phyloP scores from a whole-genome alignment of 495 filamentous ascomycete genomes.

The Tuber indicum region DNA sequence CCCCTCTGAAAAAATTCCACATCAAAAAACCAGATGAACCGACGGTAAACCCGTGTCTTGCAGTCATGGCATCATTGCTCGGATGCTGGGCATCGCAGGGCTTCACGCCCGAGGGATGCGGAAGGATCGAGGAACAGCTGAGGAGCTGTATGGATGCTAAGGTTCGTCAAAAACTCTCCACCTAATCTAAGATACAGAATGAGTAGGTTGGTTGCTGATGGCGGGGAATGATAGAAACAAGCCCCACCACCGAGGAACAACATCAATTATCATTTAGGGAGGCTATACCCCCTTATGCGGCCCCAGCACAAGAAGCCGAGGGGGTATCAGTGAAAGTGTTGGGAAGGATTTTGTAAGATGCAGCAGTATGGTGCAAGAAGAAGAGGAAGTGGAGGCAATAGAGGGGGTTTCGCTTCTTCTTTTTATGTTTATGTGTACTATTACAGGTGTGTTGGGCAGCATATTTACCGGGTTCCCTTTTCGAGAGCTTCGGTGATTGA shows the following conservation, averaged over 20 bases:
- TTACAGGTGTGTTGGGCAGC: neutral
- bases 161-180: slow-evolving; percentile 46
- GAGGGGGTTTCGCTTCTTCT: neutral
- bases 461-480: neutral
- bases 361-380: neutral
- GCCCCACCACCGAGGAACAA: slow-evolving; percentile 65
- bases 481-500: neutral
- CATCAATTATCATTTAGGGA: slow-evolving; percentile 89
- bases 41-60: slow-evolving; percentile 69
- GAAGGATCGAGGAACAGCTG: slow-evolving; percentile 70
- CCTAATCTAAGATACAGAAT: neutral
- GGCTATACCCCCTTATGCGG: slow-evolving; percentile 76
- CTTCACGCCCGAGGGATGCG: slow-evolving; percentile 65
- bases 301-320: slow-evolving; percentile 64
- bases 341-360: slow-evolving; percentile 11
- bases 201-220: neutral
- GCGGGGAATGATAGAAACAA: slow-evolving; percentile 49
- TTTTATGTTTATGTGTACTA: neutral
- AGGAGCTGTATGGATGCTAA: slow-evolving; percentile 89
- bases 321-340: slow-evolving; percentile 41
- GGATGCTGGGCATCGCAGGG: slow-evolving; percentile 91
- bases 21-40: slow-evolving; percentile 73
- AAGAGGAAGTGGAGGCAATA: neutral
- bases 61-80: slow-evolving; percentile 82
- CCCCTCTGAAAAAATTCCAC: slow-evolving; percentile 76